Evolutionary conservation across 345 rosid genomes (phyloP), one percentile per base, ranked within the genome.

Genomic region (Bruguiera gymnorhiza): DNA sequence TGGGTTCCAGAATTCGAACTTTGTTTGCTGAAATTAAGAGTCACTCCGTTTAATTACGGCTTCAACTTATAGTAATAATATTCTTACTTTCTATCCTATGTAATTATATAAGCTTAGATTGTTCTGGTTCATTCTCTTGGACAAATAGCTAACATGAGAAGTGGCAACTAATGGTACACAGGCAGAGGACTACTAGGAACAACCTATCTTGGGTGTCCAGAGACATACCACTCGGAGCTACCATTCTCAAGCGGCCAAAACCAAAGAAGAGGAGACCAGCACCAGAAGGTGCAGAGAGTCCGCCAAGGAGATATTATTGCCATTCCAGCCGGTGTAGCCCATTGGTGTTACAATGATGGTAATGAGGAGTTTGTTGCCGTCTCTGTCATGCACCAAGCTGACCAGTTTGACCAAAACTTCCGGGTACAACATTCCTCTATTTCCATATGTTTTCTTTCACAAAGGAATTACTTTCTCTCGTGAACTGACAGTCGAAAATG

Each of bases 311-410:
- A 81, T 37, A 18, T 81, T 63, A 24, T 82, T n/a, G 78, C 77
- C 67, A 27, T 82, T 29, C 81, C 81, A 0, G 65, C 71, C 13
- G 79, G 83, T 10, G 73, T 68, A 0, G 70, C 79, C 16, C 76
- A 73, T n/a, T 76, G 85, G 85, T 63, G 73, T 67, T 75, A 76
- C 70, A 79, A 82, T 26, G 85, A 82, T 3, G 83, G 75, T 5
- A 24, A 56, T 43, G 76, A 79, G 29, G 78, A 76, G n/a, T 76
- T 78, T 32, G 48, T 82, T 50, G 67, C 71, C 29, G 48, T 82
- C 59, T 52, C 76, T 51, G 30, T 82, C 13, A 6, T 63, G 16
- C 76, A 79, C 51, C 70, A 79, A 11, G 65, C 30, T 27, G 79
- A 79, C 73, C 83, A 79, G 72, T 83, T 82, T 43, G 85, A 82